A percentile compares a stretch with the other conserved stretches of the same genome.
These are phyloP conservation scores for Dissophora globulifera DNA, from an alignment of 192 early-diverging fungal genomes.

Conservation along the genomic window DNA sequence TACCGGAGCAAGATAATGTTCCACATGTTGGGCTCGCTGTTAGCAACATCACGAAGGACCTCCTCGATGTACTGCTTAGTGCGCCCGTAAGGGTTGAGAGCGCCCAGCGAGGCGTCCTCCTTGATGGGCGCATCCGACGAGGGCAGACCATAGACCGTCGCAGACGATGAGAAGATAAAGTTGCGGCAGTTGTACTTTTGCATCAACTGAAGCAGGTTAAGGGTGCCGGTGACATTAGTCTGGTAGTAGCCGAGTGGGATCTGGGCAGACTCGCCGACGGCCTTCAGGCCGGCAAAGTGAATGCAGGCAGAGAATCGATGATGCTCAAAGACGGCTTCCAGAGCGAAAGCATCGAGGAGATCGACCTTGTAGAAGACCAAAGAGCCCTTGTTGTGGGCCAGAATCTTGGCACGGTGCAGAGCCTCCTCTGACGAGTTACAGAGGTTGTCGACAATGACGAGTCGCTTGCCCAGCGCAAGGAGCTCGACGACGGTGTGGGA, in stretches of 20 bases:
- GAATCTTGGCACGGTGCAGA: conserved; percentile 34
- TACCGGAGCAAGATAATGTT: conserved; percentile 81
- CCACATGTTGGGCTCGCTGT: conserved; percentile 55
- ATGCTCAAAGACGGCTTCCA: conserved; percentile 51
- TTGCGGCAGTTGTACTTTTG: conserved; percentile 80
- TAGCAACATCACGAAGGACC: conserved; percentile 69
- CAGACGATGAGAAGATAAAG: conserved; percentile 94
- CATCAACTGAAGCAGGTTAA: conserved; percentile 84
- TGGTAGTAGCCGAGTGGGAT: conserved; percentile 90
- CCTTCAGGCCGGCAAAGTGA: conserved; percentile 88
- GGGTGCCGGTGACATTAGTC: conserved; percentile 91
- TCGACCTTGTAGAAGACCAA: conserved; percentile 55
- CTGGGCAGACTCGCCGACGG: conserved; percentile 81
- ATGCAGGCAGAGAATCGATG: conserved; percentile 63
- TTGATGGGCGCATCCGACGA: conserved; percentile 42
- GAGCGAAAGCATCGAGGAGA: conserved; percentile 50
- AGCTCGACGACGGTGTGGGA: conserved; percentile 90
- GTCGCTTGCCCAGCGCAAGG: conserved; percentile 67
- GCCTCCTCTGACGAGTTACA: conserved; percentile 67
- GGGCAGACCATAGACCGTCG: conserved; percentile 83
- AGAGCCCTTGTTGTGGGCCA: conserved; percentile 47
- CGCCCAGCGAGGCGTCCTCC: conserved; percentile 72
- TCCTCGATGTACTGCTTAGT: conserved; percentile 88
- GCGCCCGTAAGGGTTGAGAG: conserved; percentile 91
- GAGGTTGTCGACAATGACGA: conserved; percentile 91